Percentiles rank a stretch among this genome's conserved stretches.
Evolutionary conservation across 306 rosid species (phyloP).

Genomic region (Prunus armeniaca): DNA sequence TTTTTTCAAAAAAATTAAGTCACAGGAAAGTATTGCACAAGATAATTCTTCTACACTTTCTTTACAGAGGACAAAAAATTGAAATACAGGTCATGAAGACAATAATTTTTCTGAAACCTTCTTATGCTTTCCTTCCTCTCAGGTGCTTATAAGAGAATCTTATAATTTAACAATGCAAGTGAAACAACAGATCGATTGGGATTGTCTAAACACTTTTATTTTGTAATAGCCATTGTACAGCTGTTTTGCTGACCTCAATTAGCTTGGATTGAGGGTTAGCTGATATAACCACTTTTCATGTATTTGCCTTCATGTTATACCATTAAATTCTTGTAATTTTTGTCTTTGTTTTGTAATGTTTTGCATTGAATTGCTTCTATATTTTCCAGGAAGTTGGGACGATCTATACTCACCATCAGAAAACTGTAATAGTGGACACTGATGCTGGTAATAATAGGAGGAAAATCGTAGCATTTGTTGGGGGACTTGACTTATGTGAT

Average conservation of each 20-base stretch:
- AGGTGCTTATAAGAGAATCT: not conserved
- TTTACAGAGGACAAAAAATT: not conserved
- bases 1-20: not conserved
- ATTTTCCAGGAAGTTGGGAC: slow-evolving; percentile 81
- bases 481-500: slow-evolving; percentile 96
- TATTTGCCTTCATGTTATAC: not conserved
- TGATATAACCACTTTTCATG: not conserved
- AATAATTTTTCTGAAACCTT: not conserved
- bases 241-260: not conserved
- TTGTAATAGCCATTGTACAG: not conserved
- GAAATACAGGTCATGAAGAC: not conserved
- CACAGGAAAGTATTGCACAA: not conserved
- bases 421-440: slow-evolving; percentile 90
- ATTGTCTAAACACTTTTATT: not conserved
- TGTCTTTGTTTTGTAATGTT: slow-evolving; percentile 11
- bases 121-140: not conserved
- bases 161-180: no score
- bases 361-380: slow-evolving; percentile 19
- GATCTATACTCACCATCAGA: slow-evolving; percentile 97
- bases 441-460: slow-evolving; percentile 73
- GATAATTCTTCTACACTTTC: not conserved
- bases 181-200: not conserved
- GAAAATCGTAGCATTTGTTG: slow-evolving; percentile 91
- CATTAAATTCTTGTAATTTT: not conserved
- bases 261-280: not conserved